phyloP scores from a whole-genome alignment of 1,139 yeast genomes.

The Magnusiomyces paraingens region DNA sequence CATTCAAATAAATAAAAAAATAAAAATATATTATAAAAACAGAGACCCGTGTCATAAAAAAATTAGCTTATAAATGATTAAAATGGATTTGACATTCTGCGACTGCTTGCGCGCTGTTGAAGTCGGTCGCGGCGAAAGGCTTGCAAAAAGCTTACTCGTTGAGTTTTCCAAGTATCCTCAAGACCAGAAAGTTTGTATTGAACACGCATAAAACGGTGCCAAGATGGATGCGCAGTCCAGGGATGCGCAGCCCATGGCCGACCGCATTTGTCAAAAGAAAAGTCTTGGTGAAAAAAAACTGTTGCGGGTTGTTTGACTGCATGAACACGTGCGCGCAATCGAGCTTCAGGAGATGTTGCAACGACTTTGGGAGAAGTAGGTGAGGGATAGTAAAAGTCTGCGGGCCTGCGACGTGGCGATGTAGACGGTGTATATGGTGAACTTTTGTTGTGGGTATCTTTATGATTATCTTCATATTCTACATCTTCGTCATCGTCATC shows the following conservation, averaged over 20 bases:
- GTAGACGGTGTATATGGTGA: neutral
- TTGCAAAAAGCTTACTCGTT: constrained; percentile 23
- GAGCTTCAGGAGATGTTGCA: neutral
- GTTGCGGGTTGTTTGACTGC: constrained; percentile 24
- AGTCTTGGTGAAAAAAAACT: constrained; percentile 20
- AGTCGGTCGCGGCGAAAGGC: constrained; percentile 28
- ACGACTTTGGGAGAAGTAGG: too few relatives aligned
- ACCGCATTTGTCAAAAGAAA: constrained; percentile 13
- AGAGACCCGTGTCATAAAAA: neutral
- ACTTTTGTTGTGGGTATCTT: neutral
- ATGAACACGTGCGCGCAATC: constrained; percentile 21
- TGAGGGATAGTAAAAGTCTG: too few relatives aligned
- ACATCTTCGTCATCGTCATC: too few relatives aligned
- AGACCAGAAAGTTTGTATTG: constrained; percentile 23
- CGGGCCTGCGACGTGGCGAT: too few relatives aligned
- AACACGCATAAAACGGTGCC: constrained; percentile 27
- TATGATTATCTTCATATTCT: neutral
- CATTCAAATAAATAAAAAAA: constrained; percentile 5
- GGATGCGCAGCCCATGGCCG: constrained; percentile 14
- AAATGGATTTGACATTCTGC: constrained; percentile 17
- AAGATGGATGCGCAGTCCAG: constrained; percentile 20
- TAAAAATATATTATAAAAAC: neutral
- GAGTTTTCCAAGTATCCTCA: constrained; percentile 26
- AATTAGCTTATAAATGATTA: constrained; percentile 4
- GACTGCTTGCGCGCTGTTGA: constrained; percentile 19